Conservation (phyloP, 2,329 filamentous ascomycete species). For the Curvularia hawaiiensis region DNA sequence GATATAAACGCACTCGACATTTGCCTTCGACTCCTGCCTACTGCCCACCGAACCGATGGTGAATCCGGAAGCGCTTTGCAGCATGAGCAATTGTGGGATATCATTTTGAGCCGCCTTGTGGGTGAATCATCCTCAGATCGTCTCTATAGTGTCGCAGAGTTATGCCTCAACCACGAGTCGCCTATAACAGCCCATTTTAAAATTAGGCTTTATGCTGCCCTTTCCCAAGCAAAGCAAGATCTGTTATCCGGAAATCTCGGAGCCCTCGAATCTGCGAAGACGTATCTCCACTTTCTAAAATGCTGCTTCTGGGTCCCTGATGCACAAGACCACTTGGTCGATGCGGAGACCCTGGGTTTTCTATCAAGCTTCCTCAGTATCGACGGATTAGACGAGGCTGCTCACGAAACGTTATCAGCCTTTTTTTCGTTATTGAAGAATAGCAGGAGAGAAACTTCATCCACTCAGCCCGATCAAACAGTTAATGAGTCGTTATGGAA, state of each 20-base stretch:
- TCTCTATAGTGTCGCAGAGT: slow-evolving; percentile 34
- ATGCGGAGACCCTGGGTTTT: slow-evolving; percentile 16
- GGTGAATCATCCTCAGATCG: slow-evolving; percentile 19
- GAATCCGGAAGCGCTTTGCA: not conserved
- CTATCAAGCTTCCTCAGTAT: slow-evolving; percentile 29
- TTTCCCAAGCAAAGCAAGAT: slow-evolving; percentile 7
- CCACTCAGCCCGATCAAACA: slow-evolving; percentile 5
- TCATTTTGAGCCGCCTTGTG: slow-evolving; percentile 27
- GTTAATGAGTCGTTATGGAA: slow-evolving; percentile 34
- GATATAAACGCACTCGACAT: slow-evolving; percentile 29
- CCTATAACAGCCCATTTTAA: slow-evolving; percentile 23
- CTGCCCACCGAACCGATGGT: slow-evolving; percentile 5
- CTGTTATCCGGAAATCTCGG: not conserved
- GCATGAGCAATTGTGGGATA: slow-evolving; percentile 19
- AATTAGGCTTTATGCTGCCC: slow-evolving; percentile 8
- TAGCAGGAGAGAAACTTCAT: not conserved
- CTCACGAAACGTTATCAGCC: slow-evolving; percentile 37
- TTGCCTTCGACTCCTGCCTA: slow-evolving; percentile 29
- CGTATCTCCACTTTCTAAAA: slow-evolving; percentile 37
- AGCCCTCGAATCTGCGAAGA: slow-evolving; percentile 6
- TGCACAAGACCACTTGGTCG: slow-evolving; percentile 26
- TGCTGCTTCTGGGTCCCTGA: slow-evolving; percentile 40
- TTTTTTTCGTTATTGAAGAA: slow-evolving; percentile 26
- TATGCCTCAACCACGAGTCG: slow-evolving; percentile 26
- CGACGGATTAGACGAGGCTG: slow-evolving; percentile 27